Base-by-base conservation (phyloP, 164 flowering plant species). In the Paratinospora sagittata region DNA sequence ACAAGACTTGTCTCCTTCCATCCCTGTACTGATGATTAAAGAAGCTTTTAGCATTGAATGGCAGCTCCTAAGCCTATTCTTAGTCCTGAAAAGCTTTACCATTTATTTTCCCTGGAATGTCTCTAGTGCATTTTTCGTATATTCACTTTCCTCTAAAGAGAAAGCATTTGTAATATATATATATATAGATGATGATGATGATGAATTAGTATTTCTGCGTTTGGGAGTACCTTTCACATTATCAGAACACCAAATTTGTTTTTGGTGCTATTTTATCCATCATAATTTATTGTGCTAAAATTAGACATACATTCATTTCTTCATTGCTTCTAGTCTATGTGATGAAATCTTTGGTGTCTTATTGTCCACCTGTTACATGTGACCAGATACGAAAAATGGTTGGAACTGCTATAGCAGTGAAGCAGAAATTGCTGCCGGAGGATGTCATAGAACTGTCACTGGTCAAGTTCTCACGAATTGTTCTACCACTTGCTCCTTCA, bases 311-410 rank as follows among this genome's bases (percentile, higher is more conserved):
- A 62, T 62, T 13, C 16, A 62, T 41, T 62, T 62, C 33, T 27
- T 16, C 27, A 62, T n/a, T n/a, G n/a, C n/a, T n/a, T n/a, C n/a
- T n/a, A n/a, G n/a, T n/a, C n/a, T n/a, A n/a, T n/a, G n/a, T n/a
- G n/a, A n/a, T n/a, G n/a, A n/a, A n/a, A n/a, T n/a, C n/a, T n/a
- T n/a, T n/a, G n/a, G n/a, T n/a, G n/a, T n/a, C n/a, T n/a, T n/a
- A n/a, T n/a, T n/a, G n/a, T 62, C 27, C 16, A 30, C 36, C 47
- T 70, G 37, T 13, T 57, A 23, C 17, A n/a, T 39, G 74, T 74
- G 39, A n/a, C 24, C 87, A 93, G 98, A 91, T 93, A 63, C 92
- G 97, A 67, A 91, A 93, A 83, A 93, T 93, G 98, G 81, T 93
- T 55, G 98, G 90, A 24, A 90, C 96, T 65, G 98, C 98, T 21